Evolutionary conservation across 257 asterid species (phyloP).

Genomic region (Orobanche coerulescens): DNA sequence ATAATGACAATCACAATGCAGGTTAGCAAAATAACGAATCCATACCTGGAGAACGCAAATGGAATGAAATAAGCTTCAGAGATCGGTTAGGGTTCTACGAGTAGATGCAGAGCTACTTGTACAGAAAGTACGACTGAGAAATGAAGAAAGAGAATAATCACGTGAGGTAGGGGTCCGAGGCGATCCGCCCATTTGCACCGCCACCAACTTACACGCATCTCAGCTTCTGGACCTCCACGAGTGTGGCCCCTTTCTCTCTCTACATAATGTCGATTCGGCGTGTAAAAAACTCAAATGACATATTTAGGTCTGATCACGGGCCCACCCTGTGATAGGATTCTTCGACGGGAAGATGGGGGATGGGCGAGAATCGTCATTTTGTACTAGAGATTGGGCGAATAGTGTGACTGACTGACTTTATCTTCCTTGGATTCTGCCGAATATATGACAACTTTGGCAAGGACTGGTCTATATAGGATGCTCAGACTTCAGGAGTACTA

Average conservation of each 20-base stretch:
- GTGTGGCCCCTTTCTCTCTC: slow-evolving; percentile 3
- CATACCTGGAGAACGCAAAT: slow-evolving; percentile 23
- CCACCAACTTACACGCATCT: slow-evolving; percentile 56
- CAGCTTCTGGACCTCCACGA: slow-evolving; percentile 44
- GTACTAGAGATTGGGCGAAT: too few relatives aligned
- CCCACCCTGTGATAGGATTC: too few relatives aligned
- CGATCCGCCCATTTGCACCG: slow-evolving; percentile 51
- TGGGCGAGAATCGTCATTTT: too few relatives aligned
- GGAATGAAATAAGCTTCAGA: neutral
- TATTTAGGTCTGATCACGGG: slow-evolving; percentile 11
- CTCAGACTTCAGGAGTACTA: too few relatives aligned
- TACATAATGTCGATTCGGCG: slow-evolving; percentile 11
- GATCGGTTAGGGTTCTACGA: slow-evolving; percentile 23
- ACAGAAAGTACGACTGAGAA: too few relatives aligned
- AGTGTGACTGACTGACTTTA: too few relatives aligned
- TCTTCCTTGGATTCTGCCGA: too few relatives aligned
- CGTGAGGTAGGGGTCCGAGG: slow-evolving; percentile 21
- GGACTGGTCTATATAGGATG: too few relatives aligned
- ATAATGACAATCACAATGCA: slow-evolving; percentile 26
- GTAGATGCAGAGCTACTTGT: neutral
- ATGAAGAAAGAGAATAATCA: slow-evolving; percentile 8
- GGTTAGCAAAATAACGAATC: slow-evolving; percentile 9
- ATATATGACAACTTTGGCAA: too few relatives aligned
- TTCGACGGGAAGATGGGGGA: too few relatives aligned
- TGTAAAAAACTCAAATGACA: slow-evolving; percentile 11